Base-by-base conservation (phyloP, 305 asterid genomes). In the Rubia occidens region DNA sequence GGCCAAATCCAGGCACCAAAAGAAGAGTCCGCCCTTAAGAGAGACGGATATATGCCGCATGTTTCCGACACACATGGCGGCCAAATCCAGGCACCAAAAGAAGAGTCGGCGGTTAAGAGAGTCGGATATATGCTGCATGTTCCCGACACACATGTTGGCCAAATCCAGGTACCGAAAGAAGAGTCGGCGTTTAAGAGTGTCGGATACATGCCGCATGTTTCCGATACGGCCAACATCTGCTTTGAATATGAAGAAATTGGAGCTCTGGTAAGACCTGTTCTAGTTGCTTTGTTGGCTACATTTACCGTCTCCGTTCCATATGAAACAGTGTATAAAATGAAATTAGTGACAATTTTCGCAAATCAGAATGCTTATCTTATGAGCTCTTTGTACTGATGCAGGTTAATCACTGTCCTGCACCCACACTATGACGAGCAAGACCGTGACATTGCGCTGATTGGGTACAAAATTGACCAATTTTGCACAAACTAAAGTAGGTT, bases 181-280 rank as follows among this genome's bases (percentile, higher is more conserved):
- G 35, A 32, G 35, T 32, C 35, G 35, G 35, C 35, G 35, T 32
- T 3, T 32, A 32, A 2, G 35, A 32, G 35, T 1, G 35, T 32
- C 35, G 35, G 35, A 32, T 32, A 3, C 4, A 3, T 32, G 35
- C 35, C 35, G 35, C 35, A 32, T 32, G 35, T 32, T 32, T 32
- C 35, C 35, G 24, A 24, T 1, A 24, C 35, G 35, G 56, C 56
- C 56, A 51, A 17, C 6, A 4, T 51, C 21, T 15, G 9, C 56
- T 51, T 51, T 51, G 56, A 51, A 51, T 51, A 15, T 29, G 67
- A 76, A 20, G 76, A 76, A 3, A 55, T 71, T 32, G 55, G 61
- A 42, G 44, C 14, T 10, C 43, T 67, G 60, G 47, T 71, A 64
- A 63, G 49, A 51, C 67, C 51, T 69, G 70, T 66, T 11, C 63